Conservation (phyloP, 139 green algal species). For the Chlamydomonas applanata region DNA sequence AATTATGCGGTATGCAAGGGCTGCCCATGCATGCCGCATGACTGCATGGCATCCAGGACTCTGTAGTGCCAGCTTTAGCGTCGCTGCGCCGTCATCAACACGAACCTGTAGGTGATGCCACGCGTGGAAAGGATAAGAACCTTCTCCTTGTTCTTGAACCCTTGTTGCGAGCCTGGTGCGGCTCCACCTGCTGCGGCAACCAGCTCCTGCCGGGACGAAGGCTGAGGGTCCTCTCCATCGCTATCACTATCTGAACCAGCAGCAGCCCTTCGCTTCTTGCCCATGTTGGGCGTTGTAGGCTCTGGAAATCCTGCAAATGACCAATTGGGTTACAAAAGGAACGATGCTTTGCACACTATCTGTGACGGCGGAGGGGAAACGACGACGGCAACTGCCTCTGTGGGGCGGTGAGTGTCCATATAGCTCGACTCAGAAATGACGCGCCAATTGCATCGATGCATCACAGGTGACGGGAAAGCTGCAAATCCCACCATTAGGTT, state of each 20-base stretch:
- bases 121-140: constrained; percentile 80
- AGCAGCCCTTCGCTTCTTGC: background rate
- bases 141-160: constrained; percentile 87
- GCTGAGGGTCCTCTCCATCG: background rate
- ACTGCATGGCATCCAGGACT: background rate
- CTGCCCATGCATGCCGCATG: background rate
- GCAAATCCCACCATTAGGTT: no score
- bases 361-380: no score
- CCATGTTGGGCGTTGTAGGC: background rate
- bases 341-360: no score
- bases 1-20: background rate
- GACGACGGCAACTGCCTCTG: no score
- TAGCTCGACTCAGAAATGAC: no score
- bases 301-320: background rate
- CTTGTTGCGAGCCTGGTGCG: background rate
- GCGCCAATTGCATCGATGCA: no score
- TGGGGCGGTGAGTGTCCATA: no score
- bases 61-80: no score
- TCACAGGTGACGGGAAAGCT: no score
- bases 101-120: constrained; percentile 65
- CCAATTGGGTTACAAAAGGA: no score
- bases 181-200: constrained; percentile 1
- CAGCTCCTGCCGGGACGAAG: constrained; percentile 1
- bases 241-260: background rate
- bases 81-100: background rate